A percentile compares a stretch with the other conserved stretches of the same genome.
Conservation (phyloP, 768 basidiomycete genomes). For the Boletellus sp. region DNA sequence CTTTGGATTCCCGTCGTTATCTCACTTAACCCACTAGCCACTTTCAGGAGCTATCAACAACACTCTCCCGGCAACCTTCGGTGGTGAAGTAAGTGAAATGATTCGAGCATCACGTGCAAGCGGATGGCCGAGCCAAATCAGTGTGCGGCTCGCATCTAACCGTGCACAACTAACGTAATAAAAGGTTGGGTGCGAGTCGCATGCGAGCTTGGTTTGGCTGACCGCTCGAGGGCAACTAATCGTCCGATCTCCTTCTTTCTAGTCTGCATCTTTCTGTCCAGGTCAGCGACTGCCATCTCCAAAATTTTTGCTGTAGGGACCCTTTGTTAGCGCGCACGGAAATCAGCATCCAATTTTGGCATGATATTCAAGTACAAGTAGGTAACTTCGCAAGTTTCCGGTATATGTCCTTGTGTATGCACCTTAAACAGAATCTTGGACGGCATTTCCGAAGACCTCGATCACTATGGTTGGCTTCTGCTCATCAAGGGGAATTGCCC, state of each 20-base stretch:
- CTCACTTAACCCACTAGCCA: conserved; percentile 44
- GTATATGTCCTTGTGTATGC: background rate
- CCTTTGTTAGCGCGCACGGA: conserved; percentile 46
- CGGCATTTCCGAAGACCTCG: conserved; percentile 55
- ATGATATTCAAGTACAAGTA: conserved; percentile 80
- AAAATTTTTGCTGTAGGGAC: background rate
- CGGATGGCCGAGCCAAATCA: too few species aligned
- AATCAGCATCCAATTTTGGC: conserved; percentile 56
- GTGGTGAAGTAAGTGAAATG: conserved; percentile 65
- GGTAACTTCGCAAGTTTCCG: background rate
- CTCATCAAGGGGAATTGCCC: background rate
- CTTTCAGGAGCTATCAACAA: conserved; percentile 74
- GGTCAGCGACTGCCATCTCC: conserved; percentile 36
- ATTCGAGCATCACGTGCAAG: background rate
- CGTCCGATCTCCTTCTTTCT: background rate
- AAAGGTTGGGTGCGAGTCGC: too few species aligned
- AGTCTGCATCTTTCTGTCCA: conserved; percentile 84
- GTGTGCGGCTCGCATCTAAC: too few species aligned
- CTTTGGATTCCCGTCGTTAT: background rate
- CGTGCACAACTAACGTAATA: too few species aligned
- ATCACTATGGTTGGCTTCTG: conserved; percentile 64
- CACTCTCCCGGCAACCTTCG: conserved; percentile 71
- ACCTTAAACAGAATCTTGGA: conserved; percentile 59
- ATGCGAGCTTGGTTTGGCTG: too few species aligned
- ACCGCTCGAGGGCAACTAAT: background rate